Base-by-base conservation (phyloP, 306 rosid genomes). In the Acmispon strigosus region DNA sequence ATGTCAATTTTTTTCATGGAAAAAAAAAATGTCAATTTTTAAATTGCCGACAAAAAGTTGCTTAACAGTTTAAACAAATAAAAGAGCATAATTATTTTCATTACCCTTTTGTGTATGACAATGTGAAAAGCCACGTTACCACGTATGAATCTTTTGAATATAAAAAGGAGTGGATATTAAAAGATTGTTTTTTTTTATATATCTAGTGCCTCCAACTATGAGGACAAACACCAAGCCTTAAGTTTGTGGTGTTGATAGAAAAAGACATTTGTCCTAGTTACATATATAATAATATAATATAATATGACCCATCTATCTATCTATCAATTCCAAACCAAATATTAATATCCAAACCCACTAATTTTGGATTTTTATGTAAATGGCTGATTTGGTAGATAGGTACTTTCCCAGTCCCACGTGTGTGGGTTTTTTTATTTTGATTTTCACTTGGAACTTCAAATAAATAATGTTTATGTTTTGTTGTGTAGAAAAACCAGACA, bases 361-460 rank as follows among this genome's bases (percentile, higher is more conserved):
- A 8, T 12, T 56, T 73, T 78, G 61, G 77, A 82, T 20, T 56
- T 67, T 78, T 69, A 74, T 51, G 72, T 62, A 16, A 69, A 58
- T 77, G 66, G 10, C 24, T 42, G 61, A 47, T 74, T 78, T 63
- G 80, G 83, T 82, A 50, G 44, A 39, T 50, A 66, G 61, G 68
- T 71, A 57, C 80, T 78, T 66, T 74, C 72, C 18, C 78, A 78
- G 34, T 60, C 70, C 77, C 83, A 74, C 83, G 83, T 82, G 86
- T 69, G 80, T 20, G 27, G 9, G 0, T 19, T 77, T 65, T 80
- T 18, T 19, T 27, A 20, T 41, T 16, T 57, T 54, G 57, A 7
- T 20, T 66, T 15, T 37, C 55, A 27, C 15, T 57, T 76, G 37
- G 42, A 70, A 70, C 59, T 53, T 24, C 15, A 39, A 72, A 66